Conservation (phyloP, 78 protist genomes). For the Tieghemostelium lacteum region DNA sequence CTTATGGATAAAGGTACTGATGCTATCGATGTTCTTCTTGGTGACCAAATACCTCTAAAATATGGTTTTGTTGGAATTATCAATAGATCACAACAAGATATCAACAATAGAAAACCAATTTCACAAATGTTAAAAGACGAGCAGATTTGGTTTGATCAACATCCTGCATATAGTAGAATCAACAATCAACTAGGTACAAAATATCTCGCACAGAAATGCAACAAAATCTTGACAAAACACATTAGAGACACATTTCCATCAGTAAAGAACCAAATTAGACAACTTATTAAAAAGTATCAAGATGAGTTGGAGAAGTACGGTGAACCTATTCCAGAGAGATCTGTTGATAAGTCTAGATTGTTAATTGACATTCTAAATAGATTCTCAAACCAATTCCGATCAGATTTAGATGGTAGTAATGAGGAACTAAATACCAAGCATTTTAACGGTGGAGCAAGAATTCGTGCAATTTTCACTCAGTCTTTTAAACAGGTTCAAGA, state of each 20-base stretch:
- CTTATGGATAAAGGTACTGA: slow-evolving; percentile 98
- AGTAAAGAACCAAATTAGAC: slow-evolving; percentile 71
- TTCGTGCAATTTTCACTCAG: slow-evolving; percentile 89
- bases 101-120: slow-evolving; percentile 50
- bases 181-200: slow-evolving; percentile 84
- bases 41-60: slow-evolving; percentile 83
- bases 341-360: slow-evolving; percentile 33
- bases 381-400: slow-evolving; percentile 50
- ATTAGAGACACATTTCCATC: slow-evolving; percentile 77
- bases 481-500: slow-evolving; percentile 43
- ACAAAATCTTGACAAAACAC: slow-evolving; percentile 75
- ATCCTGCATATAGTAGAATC: slow-evolving; percentile 83
- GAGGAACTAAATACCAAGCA: slow-evolving; percentile 47
- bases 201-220: slow-evolving; percentile 81
- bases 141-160: slow-evolving; percentile 78
- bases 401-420: slow-evolving; percentile 77
- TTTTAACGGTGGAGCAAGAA: slow-evolving; percentile 95
- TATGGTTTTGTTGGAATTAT: slow-evolving; percentile 92
- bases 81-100: slow-evolving; percentile 92
- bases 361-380: slow-evolving; percentile 41
- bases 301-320: slow-evolving; percentile 79
- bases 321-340: slow-evolving; percentile 39
- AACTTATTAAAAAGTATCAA: slow-evolving; percentile 58
- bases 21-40: slow-evolving; percentile 93
- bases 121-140: slow-evolving; percentile 73